phyloP scores from a whole-genome alignment of 2,329 filamentous ascomycete species.

The Sphaerostilbella broomeana region DNA sequence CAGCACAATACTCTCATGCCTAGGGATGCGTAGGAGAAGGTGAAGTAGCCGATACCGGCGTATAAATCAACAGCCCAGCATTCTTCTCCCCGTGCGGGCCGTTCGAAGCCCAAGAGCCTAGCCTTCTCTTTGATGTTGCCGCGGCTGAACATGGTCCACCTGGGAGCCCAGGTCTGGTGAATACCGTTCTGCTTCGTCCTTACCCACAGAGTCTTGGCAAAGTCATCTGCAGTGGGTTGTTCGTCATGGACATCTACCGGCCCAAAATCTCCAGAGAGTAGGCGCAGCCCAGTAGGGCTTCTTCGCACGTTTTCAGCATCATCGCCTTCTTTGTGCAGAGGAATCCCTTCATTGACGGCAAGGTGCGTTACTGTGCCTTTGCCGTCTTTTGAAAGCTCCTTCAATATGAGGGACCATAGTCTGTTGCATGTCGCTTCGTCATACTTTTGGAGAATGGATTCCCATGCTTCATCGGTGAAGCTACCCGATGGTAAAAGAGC shows the following conservation, averaged over 20 bases:
- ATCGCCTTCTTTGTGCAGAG: constrained; percentile 31
- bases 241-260: constrained; percentile 26
- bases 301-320: constrained; percentile 61
- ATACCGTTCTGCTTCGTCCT: constrained; percentile 72
- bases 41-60: constrained; percentile 90
- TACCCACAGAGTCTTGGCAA: constrained; percentile 69
- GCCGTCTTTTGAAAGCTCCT: constrained; percentile 36
- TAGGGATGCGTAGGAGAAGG: constrained; percentile 70
- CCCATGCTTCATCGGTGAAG: constrained; percentile 41
- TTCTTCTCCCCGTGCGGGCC: constrained; percentile 19
- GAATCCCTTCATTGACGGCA: constrained; percentile 57
- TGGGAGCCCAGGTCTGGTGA: constrained; percentile 76
- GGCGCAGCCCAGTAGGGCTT: constrained; percentile 62
- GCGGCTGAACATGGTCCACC: constrained; percentile 89
- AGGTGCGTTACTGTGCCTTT: constrained; percentile 46
- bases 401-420: constrained; percentile 47
- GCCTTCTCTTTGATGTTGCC: constrained; percentile 89
- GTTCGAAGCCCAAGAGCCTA: constrained; percentile 54
- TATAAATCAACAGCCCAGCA: constrained; percentile 71
- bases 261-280: constrained; percentile 71
- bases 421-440: constrained; percentile 19
- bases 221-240: constrained; percentile 43
- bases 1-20: constrained; percentile 74
- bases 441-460: constrained; percentile 25
- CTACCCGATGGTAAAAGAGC: constrained; percentile 53